phyloP scores from a whole-genome alignment of 352 stramenopile genomes.

The Globisporangium alternatum region DNA sequence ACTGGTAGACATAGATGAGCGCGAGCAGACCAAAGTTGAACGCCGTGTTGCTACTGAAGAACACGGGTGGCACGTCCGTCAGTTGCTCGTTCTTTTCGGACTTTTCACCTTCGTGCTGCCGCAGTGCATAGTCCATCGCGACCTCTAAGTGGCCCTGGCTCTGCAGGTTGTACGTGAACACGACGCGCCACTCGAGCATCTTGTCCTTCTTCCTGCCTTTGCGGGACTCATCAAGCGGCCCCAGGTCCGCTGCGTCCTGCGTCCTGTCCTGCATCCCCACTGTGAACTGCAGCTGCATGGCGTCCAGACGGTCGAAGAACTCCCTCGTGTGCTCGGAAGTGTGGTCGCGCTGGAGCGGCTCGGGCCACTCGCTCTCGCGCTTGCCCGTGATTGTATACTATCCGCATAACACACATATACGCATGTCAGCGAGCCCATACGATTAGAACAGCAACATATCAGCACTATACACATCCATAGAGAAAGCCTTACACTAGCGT shows the following conservation, averaged over 20 bases:
- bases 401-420: background rate
- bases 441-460: background rate
- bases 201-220: constrained; percentile 14
- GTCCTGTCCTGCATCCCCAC: constrained; percentile 43
- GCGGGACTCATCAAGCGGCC: background rate
- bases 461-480: background rate
- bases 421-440: background rate
- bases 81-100: constrained; percentile 12
- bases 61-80: constrained; percentile 38
- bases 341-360: constrained; percentile 31
- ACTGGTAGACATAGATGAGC: constrained; percentile 47
- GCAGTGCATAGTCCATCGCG: constrained; percentile 49
- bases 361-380: constrained; percentile 49
- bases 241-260: constrained; percentile 3
- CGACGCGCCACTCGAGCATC: constrained; percentile 56
- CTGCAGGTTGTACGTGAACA: constrained; percentile 64
- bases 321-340: constrained; percentile 31
- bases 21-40: constrained; percentile 47
- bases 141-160: constrained; percentile 74
- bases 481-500: constrained; percentile 18
- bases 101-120: constrained; percentile 10
- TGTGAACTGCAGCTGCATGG: constrained; percentile 56
- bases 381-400: constrained; percentile 44
- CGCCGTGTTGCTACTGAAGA: constrained; percentile 37
- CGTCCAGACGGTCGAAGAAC: constrained; percentile 69